Conservation (phyloP, 768 basidiomycete genomes). For the Chiua virens region DNA sequence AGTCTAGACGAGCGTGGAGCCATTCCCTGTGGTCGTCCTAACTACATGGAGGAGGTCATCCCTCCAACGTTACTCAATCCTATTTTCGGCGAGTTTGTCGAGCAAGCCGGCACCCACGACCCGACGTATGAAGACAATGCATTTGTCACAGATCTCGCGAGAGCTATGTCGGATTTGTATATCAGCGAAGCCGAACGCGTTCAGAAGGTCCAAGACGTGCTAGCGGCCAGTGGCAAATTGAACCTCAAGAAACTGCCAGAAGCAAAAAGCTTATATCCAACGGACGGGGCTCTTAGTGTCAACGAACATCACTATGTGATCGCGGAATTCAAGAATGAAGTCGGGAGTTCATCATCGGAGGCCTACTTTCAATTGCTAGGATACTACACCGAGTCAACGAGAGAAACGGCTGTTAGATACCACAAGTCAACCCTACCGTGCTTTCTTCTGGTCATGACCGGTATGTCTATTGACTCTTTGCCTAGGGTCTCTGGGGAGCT, state of each 20-base stretch:
- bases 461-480: constrained; percentile 8
- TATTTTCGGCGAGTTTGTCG: constrained; percentile 26
- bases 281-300: background rate
- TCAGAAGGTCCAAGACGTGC: constrained; percentile 3
- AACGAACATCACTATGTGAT: constrained; percentile 5
- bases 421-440: constrained; percentile 26
- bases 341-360: constrained; percentile 16
- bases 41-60: background rate
- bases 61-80: constrained; percentile 25
- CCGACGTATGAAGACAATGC: constrained; percentile 23
- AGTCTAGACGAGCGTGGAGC: no score
- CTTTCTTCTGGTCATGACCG: constrained; percentile 22
- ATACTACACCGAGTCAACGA: constrained; percentile 23
- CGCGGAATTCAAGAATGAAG: constrained; percentile 22
- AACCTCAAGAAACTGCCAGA: background rate
- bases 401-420: background rate
- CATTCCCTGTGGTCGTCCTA: no score
- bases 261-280: background rate
- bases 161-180: constrained; percentile 23
- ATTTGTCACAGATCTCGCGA: constrained; percentile 15
- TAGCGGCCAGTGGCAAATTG: background rate
- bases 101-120: constrained; percentile 18
- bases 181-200: constrained; percentile 12
- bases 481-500: no score
- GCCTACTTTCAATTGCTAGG: constrained; percentile 24